Evolutionary conservation across 345 rosid genomes (phyloP).

Genomic region (Camelina sativa): DNA sequence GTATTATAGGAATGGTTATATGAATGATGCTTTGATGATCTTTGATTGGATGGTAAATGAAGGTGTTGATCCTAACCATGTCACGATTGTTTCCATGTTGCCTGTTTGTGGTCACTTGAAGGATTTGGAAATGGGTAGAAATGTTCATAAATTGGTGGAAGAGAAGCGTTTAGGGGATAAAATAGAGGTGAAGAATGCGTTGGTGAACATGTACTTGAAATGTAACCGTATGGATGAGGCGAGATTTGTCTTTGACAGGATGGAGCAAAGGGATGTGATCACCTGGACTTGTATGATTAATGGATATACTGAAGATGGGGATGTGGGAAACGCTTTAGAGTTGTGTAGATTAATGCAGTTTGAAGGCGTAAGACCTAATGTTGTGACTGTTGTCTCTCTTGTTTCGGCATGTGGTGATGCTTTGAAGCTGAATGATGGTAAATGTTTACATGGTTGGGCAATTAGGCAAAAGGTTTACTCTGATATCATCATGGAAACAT

Average conservation of each 20-base stretch:
- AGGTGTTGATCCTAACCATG: slow-evolving; percentile 58
- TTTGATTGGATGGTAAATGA: slow-evolving; percentile 54
- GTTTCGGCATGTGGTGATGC: slow-evolving; percentile 68
- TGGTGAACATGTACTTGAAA: slow-evolving; percentile 71
- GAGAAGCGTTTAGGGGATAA: slow-evolving; percentile 53
- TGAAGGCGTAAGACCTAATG: slow-evolving; percentile 58
- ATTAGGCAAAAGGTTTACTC: slow-evolving; percentile 55
- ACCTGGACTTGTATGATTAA: slow-evolving; percentile 75
- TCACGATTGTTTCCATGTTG: slow-evolving; percentile 56
- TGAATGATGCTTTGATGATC: slow-evolving; percentile 51
- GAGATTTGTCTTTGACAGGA: slow-evolving; percentile 57
- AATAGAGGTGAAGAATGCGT: slow-evolving; percentile 54
- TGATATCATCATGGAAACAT: slow-evolving; percentile 64
- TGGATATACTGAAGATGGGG: slow-evolving; percentile 56
- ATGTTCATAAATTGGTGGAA: slow-evolving; percentile 55
- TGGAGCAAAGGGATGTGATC: slow-evolving; percentile 61
- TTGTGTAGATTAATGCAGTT: slow-evolving; percentile 59
- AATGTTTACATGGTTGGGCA: slow-evolving; percentile 80
- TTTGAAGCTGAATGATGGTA: slow-evolving; percentile 54
- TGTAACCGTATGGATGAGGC: slow-evolving; percentile 68
- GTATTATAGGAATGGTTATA: slow-evolving; percentile 57
- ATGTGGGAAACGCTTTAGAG: slow-evolving; percentile 50
- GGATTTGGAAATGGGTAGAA: slow-evolving; percentile 59
- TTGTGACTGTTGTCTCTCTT: slow-evolving; percentile 68
- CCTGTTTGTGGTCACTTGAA: slow-evolving; percentile 68